These are phyloP conservation scores for Schwanniomyces etchellsii DNA, from an alignment of 1,139 yeast species.

Conservation along the genomic window DNA sequence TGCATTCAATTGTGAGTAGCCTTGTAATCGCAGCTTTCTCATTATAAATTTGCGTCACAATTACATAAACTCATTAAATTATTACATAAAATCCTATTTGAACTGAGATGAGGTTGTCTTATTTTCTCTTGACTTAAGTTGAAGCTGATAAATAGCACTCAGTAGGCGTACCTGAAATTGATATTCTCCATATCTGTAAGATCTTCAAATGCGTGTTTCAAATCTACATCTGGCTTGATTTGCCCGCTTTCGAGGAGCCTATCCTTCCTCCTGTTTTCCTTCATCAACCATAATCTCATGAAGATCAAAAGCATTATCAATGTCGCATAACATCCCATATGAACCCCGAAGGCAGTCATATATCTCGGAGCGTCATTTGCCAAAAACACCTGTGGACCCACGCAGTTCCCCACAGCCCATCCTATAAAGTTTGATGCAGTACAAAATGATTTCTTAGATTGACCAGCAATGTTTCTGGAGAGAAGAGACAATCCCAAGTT, in stretches of 20 bases:
- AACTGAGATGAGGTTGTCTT: too few species aligned
- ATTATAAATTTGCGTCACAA: too few species aligned
- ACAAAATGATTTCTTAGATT: conserved; percentile 8
- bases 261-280: conserved; percentile 23
- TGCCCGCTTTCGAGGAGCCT: conserved; percentile 21
- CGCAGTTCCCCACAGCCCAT: conserved; percentile 22
- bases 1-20: too few species aligned
- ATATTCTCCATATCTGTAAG: conserved; percentile 31
- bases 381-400: conserved; percentile 34
- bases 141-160: too few species aligned
- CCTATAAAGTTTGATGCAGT: conserved; percentile 8
- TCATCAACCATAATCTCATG: conserved; percentile 19
- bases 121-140: too few species aligned
- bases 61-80: too few species aligned
- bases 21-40: too few species aligned
- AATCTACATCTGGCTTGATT: too few species aligned
- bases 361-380: conserved; percentile 22
- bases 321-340: conserved; percentile 24
- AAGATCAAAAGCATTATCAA: conserved; percentile 25
- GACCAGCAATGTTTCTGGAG: conserved; percentile 11
- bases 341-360: conserved; percentile 29
- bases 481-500: conserved; percentile 11
- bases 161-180: conserved; percentile 27
- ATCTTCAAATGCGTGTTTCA: too few species aligned
- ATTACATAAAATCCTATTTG: too few species aligned